phyloP scores from a whole-genome alignment of 768 basidiomycete species.

The Nidula microcarpa region DNA sequence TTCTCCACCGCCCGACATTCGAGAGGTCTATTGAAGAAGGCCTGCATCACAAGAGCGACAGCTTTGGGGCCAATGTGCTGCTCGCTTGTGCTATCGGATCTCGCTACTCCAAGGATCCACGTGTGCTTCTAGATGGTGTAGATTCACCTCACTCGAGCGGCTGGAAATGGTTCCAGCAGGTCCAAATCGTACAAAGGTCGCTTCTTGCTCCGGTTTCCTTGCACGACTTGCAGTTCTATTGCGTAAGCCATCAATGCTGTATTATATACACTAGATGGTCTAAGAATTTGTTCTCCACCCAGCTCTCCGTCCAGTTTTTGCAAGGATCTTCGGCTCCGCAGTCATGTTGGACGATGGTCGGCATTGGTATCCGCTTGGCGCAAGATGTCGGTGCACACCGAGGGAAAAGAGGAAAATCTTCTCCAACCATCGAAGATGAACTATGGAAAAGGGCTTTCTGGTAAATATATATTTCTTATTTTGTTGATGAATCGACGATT shows the following conservation, averaged over 20 bases:
- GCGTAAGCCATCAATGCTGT: conserved; percentile 27
- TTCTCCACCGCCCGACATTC: conserved; percentile 74
- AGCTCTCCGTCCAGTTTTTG: conserved; percentile 55
- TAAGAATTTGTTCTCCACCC: neutral
- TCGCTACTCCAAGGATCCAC: conserved; percentile 53
- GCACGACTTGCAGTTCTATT: conserved; percentile 73
- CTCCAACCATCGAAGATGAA: conserved; percentile 57
- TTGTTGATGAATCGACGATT: too few relatives aligned
- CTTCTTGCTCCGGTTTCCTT: conserved; percentile 64
- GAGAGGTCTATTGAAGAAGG: conserved; percentile 44
- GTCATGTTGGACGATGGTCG: conserved; percentile 65
- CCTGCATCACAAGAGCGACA: conserved; percentile 43
- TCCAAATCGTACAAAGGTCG: conserved; percentile 59
- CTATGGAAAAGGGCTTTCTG: conserved; percentile 74
- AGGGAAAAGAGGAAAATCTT: conserved; percentile 25
- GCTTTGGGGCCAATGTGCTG: conserved; percentile 59
- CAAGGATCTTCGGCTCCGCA: conserved; percentile 60
- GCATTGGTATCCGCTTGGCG: conserved; percentile 68
- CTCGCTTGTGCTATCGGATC: conserved; percentile 72
- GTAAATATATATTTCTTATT: conserved; percentile 21
- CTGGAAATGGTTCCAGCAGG: conserved; percentile 69
- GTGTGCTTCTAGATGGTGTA: conserved; percentile 41
- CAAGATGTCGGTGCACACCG: conserved; percentile 80
- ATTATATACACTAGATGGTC: neutral
- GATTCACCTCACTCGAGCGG: conserved; percentile 45